Evolutionary conservation across 495 filamentous ascomycete species (phyloP), one percentile per base, ranked within the genome.

Genomic region (Penicillium manginii): DNA sequence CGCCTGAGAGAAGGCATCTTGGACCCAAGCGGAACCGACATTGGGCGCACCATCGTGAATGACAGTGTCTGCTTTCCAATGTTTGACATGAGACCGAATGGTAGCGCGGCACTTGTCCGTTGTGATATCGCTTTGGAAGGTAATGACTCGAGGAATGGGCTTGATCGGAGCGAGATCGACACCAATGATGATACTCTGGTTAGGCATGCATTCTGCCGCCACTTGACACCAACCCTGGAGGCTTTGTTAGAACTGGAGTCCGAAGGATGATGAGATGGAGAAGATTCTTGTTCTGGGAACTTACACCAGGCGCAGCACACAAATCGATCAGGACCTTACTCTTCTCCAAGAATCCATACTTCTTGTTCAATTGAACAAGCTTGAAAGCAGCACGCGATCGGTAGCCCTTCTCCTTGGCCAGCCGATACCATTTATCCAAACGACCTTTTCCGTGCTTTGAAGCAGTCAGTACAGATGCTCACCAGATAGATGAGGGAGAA

Each of bases 361-460:
- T 98, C 77, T 97, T 96, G 79, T 99, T 99, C 64, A 99, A 81
- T 72, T 99, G 94, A 55, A 99, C 92, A 62, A 99, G 74, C 80
- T 99, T 99, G 86, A 99, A 99, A 8, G 94, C 94, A 64, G 94
- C 92, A 78, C 94, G 84, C 40, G 94, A 96, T 64, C 94, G 81
- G 77, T 99, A 99, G 52, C 96, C 94, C 77, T 98, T 98, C 73
- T 99, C 94, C 73, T 98, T 98, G 58, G 94, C 96, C 60, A 99
- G 84, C 66, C 89, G 89, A 77, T 90, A 90, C 92, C 92, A 98
- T 79, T 98, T 97, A 81, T 98, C 94, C 58, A 98, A 86, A 83
- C 94, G 93, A 73, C 94, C 94, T 83, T 99, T 99, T 80, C 92
- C 94, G 76, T 96, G 89, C 85, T 43, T 88, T 55, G 50, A 49